These are phyloP conservation scores for Elaeis guineensis DNA, from an alignment of 176 grass and related monocot genomes.

Conservation along the genomic window DNA sequence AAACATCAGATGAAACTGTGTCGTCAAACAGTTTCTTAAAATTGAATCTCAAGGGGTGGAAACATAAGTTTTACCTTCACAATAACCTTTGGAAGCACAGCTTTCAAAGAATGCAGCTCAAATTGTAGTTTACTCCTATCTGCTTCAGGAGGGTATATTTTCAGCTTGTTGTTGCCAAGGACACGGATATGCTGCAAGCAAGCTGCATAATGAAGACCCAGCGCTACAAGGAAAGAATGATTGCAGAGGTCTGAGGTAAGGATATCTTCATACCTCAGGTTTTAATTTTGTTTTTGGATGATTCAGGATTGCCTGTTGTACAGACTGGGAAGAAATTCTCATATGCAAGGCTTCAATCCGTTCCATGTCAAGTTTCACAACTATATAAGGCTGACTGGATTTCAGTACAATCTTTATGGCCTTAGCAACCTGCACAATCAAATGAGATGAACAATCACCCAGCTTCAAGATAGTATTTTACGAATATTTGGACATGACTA, in stretches of 20 bases:
- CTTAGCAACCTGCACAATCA: slow-evolving; percentile 39
- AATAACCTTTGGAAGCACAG: slow-evolving; percentile 82
- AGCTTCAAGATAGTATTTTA: no score
- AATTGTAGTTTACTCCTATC: slow-evolving; percentile 67
- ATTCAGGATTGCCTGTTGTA: slow-evolving; percentile 69
- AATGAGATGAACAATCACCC: neutral
- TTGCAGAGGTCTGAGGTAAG: neutral
- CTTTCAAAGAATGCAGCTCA: slow-evolving; percentile 63
- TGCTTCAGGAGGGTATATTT: slow-evolving; percentile 69
- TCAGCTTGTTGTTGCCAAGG: slow-evolving; percentile 47
- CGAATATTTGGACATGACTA: no score
- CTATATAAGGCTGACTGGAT: slow-evolving; percentile 58
- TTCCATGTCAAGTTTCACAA: slow-evolving; percentile 68
- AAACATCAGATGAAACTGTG: no score
- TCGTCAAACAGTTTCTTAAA: no score
- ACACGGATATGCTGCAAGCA: slow-evolving; percentile 55
- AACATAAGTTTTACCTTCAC: slow-evolving; percentile 53
- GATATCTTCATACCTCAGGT: slow-evolving; percentile 47
- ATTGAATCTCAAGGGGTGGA: no score
- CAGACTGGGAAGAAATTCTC: slow-evolving; percentile 55
- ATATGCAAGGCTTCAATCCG: slow-evolving; percentile 50
- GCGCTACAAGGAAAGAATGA: neutral
- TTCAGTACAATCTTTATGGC: slow-evolving; percentile 56
- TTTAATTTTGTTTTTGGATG: slow-evolving; percentile 92
- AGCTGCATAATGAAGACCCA: slow-evolving; percentile 9